These are phyloP conservation scores for Phytophthora palmivora DNA, from an alignment of 352 stramenopile genomes.

Conservation along the genomic window DNA sequence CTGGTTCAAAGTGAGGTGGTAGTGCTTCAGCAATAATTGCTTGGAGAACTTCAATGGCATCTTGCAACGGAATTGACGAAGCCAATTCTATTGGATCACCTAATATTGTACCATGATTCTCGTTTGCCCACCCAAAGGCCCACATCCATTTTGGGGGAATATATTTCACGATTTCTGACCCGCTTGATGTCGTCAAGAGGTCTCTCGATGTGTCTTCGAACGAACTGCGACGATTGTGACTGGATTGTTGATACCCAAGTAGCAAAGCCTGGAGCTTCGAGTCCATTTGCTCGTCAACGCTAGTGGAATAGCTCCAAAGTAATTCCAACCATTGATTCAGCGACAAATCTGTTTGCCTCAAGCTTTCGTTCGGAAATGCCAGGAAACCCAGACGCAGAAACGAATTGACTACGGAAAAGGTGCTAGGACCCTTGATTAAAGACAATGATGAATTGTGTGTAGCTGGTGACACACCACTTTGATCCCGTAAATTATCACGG, in stretches of 20 bases:
- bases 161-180: not conserved
- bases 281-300: slow-evolving; percentile 18
- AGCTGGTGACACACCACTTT: not conserved
- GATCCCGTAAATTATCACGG: slow-evolving; percentile 1
- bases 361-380: slow-evolving; percentile 25
- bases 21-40: slow-evolving; percentile 26
- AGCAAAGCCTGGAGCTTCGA: slow-evolving; percentile 30
- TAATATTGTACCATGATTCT: not conserved
- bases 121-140: slow-evolving; percentile 25
- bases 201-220: slow-evolving; percentile 18
- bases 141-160: slow-evolving; percentile 22
- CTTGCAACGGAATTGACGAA: slow-evolving; percentile 5
- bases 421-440: slow-evolving; percentile 5
- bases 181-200: not conserved
- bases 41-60: slow-evolving; percentile 18
- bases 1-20: slow-evolving; percentile 11
- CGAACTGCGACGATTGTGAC: slow-evolving; percentile 10
- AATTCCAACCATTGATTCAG: slow-evolving; percentile 43
- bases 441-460: not conserved
- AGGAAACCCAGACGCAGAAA: slow-evolving; percentile 26
- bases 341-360: slow-evolving; percentile 21
- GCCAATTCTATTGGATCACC: slow-evolving; percentile 10
- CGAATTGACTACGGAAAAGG: not conserved
- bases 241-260: slow-evolving; percentile 12
- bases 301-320: slow-evolving; percentile 39